A percentile compares a stretch with the other conserved stretches of the same genome.
phyloP scores from a whole-genome alignment of 2,329 filamentous ascomycete species.

The Parasarocladium wereldwijsianum region DNA sequence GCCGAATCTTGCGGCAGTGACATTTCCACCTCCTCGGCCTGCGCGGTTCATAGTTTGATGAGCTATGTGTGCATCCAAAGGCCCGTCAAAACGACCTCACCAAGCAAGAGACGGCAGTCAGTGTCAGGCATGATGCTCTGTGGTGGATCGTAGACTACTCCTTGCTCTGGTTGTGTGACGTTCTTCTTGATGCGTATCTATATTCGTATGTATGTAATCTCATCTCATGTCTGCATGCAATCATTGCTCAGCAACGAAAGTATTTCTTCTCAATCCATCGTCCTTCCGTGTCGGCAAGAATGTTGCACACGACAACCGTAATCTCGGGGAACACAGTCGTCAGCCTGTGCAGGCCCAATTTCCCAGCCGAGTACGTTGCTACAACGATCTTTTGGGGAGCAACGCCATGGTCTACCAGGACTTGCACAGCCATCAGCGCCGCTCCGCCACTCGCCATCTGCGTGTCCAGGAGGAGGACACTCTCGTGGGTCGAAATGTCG shows the following conservation, averaged over 20 bases:
- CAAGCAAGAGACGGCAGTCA: no score
- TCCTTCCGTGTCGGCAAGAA: slow-evolving; percentile 69
- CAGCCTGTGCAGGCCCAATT: slow-evolving; percentile 68
- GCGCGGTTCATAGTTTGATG: no score
- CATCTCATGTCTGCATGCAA: neutral
- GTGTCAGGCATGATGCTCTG: no score
- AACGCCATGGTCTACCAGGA: slow-evolving; percentile 90
- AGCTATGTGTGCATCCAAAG: no score
- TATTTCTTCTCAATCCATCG: slow-evolving; percentile 86
- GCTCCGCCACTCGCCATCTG: slow-evolving; percentile 89
- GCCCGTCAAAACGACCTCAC: no score
- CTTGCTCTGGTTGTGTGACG: slow-evolving; percentile 4
- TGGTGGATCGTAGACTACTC: no score
- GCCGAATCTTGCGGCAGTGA: no score
- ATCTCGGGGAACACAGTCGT: slow-evolving; percentile 81
- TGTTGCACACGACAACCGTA: slow-evolving; percentile 69
- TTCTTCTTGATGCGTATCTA: no score
- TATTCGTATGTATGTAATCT: no score
- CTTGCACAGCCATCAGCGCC: slow-evolving; percentile 83
- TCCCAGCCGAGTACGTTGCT: slow-evolving; percentile 82
- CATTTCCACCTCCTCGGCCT: no score
- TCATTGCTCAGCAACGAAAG: slow-evolving; percentile 54
- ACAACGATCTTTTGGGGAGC: slow-evolving; percentile 73
- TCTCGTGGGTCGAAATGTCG: slow-evolving; percentile 59
- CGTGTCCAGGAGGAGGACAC: slow-evolving; percentile 75